Base-by-base conservation (phyloP, 352 stramenopile genomes). In the Phytophthora citrophthora region DNA sequence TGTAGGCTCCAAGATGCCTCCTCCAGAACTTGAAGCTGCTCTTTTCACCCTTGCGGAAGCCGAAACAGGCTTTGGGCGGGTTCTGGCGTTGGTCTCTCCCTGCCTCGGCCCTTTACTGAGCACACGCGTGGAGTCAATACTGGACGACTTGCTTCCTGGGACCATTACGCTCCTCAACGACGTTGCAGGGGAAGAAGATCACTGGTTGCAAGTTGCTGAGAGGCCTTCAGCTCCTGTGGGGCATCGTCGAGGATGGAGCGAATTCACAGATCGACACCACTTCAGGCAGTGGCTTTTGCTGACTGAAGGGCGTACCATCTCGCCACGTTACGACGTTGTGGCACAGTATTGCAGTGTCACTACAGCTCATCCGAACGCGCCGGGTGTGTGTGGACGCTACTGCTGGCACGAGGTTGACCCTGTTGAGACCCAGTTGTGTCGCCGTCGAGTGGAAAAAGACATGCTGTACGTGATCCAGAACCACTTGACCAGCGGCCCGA, bases 331-430 rank as follows among this genome's bases (percentile, higher is more conserved):
- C 40, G 72, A 88, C 46, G 75, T 91, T 6, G 62, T 70, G 0
- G 65, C 77, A 1, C 78, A 84, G n/a, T 61, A 66, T 26, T 88
- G 77, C 48, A 85, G 70, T 26, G 70, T 92, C 7, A 70, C 72
- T 24, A 67, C 69, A 3, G 86, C 83, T 2, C 77, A 87, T 16
- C 57, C 76, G 0, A 94, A 94, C 40, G 61, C 69, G 5, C 67
- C 80, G 8, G 77, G 83, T 4, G 68, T 92, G 2, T 79, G 78
- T 18, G 81, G 83, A 10, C 81, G 86, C 12, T 89, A 86, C 40
- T 84, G 70, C 39, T 94, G 86, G 86, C 83, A 94, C 46, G 70
- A 72, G 55, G 61, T 54, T 11, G 64, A 80, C 2, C 76, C 84
- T 13, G 47, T 61, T 0, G 54, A 62, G 26, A 45, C 56, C 1